phyloP scores from a whole-genome alignment of 164 flowering plant species.

The Annona squamosa region DNA sequence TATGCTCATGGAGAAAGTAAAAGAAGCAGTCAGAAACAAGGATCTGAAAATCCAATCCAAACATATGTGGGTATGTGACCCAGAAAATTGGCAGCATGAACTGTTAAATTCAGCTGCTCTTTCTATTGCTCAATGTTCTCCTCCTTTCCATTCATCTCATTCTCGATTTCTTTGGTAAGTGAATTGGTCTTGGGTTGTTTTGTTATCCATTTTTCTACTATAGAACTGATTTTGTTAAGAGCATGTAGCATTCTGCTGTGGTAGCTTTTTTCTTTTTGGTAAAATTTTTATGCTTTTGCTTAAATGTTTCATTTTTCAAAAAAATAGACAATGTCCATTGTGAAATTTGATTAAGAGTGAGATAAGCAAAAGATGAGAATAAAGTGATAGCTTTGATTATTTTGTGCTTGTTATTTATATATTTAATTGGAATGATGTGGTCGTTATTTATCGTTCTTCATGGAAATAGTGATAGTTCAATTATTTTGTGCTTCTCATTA shows the following conservation, averaged over 20 bases:
- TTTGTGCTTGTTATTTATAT: no score
- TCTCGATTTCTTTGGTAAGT: conserved; percentile 63
- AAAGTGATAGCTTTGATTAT: no score
- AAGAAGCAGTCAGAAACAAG: conserved; percentile 28
- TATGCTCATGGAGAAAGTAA: conserved; percentile 64
- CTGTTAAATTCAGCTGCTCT: conserved; percentile 62
- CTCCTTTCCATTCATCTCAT: conserved; percentile 30
- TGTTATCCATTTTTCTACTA: neutral
- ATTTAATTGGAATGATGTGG: no score
- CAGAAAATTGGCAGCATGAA: conserved; percentile 60
- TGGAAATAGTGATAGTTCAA: neutral
- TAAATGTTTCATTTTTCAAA: no score
- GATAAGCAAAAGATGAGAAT: no score
- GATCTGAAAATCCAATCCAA: conserved; percentile 9
- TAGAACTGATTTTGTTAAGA: neutral
- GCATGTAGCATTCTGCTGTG: no score
- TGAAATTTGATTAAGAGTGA: no score
- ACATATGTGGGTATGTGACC: conserved; percentile 16
- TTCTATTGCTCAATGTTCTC: conserved; percentile 32
- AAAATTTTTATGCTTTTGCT: no score
- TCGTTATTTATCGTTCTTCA: no score
- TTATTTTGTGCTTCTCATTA: neutral
- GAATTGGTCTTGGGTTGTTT: neutral
- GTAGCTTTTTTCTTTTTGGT: no score
- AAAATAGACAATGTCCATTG: no score